A percentile compares a stretch with the other conserved stretches of the same genome.
phyloP scores from a whole-genome alignment of 2,329 filamentous ascomycete species.

The Ambrosiella xylebori region DNA sequence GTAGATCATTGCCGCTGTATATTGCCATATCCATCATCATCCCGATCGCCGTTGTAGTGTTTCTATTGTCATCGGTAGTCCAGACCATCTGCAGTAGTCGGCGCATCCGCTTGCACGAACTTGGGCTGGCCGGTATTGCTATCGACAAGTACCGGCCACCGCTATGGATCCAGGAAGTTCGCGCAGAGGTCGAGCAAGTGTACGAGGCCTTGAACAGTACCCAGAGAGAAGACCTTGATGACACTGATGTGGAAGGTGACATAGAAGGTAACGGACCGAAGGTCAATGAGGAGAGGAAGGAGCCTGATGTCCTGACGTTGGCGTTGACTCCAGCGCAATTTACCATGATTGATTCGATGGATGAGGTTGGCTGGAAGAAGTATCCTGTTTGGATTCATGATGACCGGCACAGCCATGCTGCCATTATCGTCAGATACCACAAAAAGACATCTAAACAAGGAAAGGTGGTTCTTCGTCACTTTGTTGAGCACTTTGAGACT shows the following conservation, averaged over 20 bases:
- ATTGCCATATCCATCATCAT: conserved; percentile 52
- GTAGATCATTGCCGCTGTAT: conserved; percentile 37
- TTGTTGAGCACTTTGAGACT: conserved; percentile 44
- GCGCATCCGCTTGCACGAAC: conserved; percentile 61
- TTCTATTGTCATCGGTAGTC: conserved; percentile 56
- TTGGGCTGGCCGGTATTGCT: conserved; percentile 48
- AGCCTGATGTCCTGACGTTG: conserved; percentile 43
- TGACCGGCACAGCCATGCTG: conserved; percentile 67
- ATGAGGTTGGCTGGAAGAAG: conserved; percentile 47
- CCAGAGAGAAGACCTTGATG: conserved; percentile 55
- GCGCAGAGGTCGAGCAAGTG: conserved; percentile 57
- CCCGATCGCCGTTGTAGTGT: conserved; percentile 53
- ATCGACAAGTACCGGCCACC: conserved; percentile 59
- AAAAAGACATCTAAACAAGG: conserved; percentile 58
- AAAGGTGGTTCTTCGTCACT: conserved; percentile 61
- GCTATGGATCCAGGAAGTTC: conserved; percentile 57
- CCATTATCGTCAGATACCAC: conserved; percentile 65
- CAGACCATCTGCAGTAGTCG: conserved; percentile 60
- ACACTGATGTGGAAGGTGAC: conserved; percentile 20
- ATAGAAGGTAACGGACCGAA: not conserved
- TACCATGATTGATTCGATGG: conserved; percentile 61
- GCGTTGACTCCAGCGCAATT: conserved; percentile 70
- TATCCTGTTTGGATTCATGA: conserved; percentile 61
- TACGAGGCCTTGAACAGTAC: conserved; percentile 56
- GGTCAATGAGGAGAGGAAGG: not conserved